Conservation (phyloP, 2,329 filamentous ascomycete species). For the Escovopsis sp. region DNA sequence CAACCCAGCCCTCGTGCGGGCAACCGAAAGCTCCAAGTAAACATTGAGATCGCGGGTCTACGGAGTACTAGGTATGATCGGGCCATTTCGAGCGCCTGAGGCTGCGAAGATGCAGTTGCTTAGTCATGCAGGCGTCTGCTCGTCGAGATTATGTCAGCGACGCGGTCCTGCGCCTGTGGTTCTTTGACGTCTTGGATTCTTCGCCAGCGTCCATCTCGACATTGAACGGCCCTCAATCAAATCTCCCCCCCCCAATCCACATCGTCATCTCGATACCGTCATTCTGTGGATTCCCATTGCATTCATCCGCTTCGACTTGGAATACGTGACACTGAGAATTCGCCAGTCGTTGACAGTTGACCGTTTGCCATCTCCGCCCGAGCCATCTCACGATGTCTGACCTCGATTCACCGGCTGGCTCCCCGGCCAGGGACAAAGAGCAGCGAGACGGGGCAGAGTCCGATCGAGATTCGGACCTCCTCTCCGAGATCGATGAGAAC, state of each 20-base stretch:
- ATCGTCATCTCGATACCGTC: too few relatives aligned
- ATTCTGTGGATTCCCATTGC: too few relatives aligned
- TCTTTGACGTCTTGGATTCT: too few relatives aligned
- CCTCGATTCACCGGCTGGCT: conserved; percentile 25
- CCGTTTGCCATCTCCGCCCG: neutral
- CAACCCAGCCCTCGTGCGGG: conserved; percentile 3
- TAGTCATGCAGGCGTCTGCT: too few relatives aligned
- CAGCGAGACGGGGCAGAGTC: conserved; percentile 24
- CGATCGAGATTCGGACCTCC: conserved; percentile 41
- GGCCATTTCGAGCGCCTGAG: too few relatives aligned
- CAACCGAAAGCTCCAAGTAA: conserved; percentile 18
- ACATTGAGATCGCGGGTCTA: conserved; percentile 13
- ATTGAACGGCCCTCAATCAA: too few relatives aligned
- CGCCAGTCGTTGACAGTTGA: too few relatives aligned
- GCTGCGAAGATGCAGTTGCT: too few relatives aligned
- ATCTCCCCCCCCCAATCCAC: too few relatives aligned
- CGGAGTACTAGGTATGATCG: neutral
- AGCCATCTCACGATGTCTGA: conserved; percentile 27
- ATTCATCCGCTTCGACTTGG: too few relatives aligned
- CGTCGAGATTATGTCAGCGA: conserved; percentile 18
- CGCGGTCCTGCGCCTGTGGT: neutral
- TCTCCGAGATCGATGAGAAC: conserved; percentile 55
- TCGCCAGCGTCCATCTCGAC: too few relatives aligned
- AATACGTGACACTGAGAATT: too few relatives aligned
- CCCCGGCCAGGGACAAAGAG: conserved; percentile 23